phyloP scores from a whole-genome alignment of 202 grass and related monocot genomes.

The Hordeum pubiflorum region DNA sequence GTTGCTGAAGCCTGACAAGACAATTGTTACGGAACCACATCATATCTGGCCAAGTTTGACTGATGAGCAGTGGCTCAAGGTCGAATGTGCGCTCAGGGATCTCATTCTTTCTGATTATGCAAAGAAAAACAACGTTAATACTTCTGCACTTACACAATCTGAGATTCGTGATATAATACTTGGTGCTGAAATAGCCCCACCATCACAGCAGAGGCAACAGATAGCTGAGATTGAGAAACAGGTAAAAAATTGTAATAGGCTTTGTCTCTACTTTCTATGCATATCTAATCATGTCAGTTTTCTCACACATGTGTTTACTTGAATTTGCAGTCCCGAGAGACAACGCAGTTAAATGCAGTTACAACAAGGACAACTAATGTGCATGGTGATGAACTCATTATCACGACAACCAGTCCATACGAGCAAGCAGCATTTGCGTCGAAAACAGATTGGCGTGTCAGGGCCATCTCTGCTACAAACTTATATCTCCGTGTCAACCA shows the following conservation, averaged over 20 bases:
- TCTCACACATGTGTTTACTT: slow-evolving; percentile 17
- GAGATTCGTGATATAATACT: slow-evolving; percentile 98
- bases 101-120: slow-evolving; percentile 99
- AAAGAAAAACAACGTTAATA: slow-evolving; percentile 99
- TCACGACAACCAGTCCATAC: slow-evolving; percentile 92
- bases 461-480: slow-evolving; percentile 97
- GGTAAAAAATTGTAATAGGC: slow-evolving; percentile 29
- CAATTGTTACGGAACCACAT: slow-evolving; percentile 85
- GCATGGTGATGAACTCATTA: slow-evolving; percentile 95
- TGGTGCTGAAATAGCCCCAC: slow-evolving; percentile 96
- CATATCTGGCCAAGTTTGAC: slow-evolving; percentile 92
- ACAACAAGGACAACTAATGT: slow-evolving; percentile 98
- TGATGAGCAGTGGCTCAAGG: slow-evolving; percentile 99
- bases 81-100: slow-evolving; percentile 90
- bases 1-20: slow-evolving; percentile 97
- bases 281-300: background rate
- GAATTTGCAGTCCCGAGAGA: slow-evolving; percentile 80
- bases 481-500: slow-evolving; percentile 97
- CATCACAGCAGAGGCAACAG: slow-evolving; percentile 94
- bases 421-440: slow-evolving; percentile 94
- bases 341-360: slow-evolving; percentile 81
- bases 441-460: slow-evolving; percentile 99
- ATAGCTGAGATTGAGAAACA: slow-evolving; percentile 99
- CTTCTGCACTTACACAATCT: slow-evolving; percentile 93
- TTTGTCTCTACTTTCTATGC: background rate